Evolutionary conservation across 139 green algal genomes (phyloP).

Genomic region (Prasinococcaceae sp.): DNA sequence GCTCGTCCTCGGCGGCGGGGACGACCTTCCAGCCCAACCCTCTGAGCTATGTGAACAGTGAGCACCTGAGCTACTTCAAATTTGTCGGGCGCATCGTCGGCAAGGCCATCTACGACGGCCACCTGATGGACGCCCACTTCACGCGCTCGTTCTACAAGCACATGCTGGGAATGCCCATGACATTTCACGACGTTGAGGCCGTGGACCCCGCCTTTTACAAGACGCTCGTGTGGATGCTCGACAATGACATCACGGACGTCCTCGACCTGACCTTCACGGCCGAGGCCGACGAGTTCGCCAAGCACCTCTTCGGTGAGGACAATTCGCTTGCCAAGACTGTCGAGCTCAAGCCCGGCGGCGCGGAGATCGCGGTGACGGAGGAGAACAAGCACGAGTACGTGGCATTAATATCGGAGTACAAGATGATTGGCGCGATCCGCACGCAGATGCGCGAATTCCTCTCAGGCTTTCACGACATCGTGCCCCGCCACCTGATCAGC

Average conservation of each 20-base stretch:
- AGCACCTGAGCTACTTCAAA: conserved; percentile 92
- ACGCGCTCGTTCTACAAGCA: conserved; percentile 99
- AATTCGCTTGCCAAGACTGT: conserved; percentile 16
- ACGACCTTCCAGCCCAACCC: conserved; percentile 97
- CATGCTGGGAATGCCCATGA: conserved; percentile 73
- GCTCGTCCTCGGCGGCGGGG: background rate
- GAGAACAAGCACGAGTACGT: conserved; percentile 94
- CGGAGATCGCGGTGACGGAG: conserved; percentile 69
- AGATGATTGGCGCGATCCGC: conserved; percentile 86
- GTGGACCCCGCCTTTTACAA: conserved; percentile 94
- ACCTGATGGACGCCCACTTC: conserved; percentile 82
- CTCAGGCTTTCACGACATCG: conserved; percentile 83
- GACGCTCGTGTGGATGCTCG: conserved; percentile 79
- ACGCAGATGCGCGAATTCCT: conserved; percentile 67
- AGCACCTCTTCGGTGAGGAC: conserved; percentile 18
- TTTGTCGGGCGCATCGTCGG: conserved; percentile 37
- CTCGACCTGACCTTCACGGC: conserved; percentile 82
- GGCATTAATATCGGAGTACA: conserved; percentile 73
- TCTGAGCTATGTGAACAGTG: conserved; percentile 63
- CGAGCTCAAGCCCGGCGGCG: conserved; percentile 67
- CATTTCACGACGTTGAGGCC: conserved; percentile 88
- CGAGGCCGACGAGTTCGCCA: conserved; percentile 29
- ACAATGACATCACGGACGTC: conserved; percentile 88
- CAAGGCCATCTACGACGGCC: conserved; percentile 74
- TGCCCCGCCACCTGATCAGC: conserved; percentile 49